Evolutionary conservation across 805 yeast genomes (phyloP), one percentile per base, ranked within the genome.

Genomic region (Pichia nakasei): DNA sequence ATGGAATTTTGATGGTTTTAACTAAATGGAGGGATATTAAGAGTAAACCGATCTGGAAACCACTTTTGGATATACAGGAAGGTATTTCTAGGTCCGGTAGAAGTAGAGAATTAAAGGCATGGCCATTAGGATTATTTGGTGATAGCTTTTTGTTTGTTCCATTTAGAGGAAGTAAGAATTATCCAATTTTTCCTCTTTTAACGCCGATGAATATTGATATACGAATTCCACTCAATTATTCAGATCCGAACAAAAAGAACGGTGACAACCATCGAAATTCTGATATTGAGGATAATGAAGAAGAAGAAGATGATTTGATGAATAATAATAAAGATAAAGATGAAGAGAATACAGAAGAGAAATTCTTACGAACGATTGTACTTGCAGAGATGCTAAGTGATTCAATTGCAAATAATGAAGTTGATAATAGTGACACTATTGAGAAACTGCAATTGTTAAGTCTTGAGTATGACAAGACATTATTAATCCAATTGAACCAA

Each of bases 101-200:
- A 20, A 81, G 81, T 53, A 72, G 72, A 41, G 73, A 75, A 47
- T 77, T 86, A 61, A 72, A 72, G 43, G 80, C 82, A 52, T 88
- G 97, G 97, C 97, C 97, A 20, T 67, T 91, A 42, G 95, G 96
- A 3, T 63, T 85, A 32, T 74, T 77, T 46, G 73, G 72, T 41
- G 88, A 84, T 47, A 76, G 78, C 47, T 73, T 88, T 53, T 78
- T 75, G 50, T 85, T 94, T 61, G 72, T 87, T 42, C 72, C 86
- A 19, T 73, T 86, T 48, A 83, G 85, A 61, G 89, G 88, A 20
- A 68, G 69, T 5, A 66, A 67, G 27, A 44, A 44, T 34, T 82
- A 82, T 62, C 97, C 97, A 1, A 75, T 78, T 3, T 79, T 86
- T 56, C 97, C 97, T 13, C 64, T 93, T 41, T 84, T 96, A 0